Evolutionary conservation across 2,329 filamentous ascomycete genomes (phyloP).

Genomic region (Hypoxylon rubiginosum): DNA sequence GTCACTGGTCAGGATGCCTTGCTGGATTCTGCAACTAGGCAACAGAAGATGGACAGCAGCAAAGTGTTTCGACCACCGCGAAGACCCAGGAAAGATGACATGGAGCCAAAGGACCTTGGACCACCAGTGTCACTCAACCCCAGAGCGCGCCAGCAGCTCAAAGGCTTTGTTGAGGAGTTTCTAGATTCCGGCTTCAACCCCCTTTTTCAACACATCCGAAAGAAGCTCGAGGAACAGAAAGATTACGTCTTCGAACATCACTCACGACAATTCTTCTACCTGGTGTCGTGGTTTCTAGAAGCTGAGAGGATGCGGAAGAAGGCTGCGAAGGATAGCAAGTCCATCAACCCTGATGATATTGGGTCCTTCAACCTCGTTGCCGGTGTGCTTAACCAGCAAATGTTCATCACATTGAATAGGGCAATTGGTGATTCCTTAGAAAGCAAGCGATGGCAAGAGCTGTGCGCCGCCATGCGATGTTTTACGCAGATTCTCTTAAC

Average conservation of each 20-base stretch:
- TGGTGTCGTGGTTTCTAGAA: slow-evolving; percentile 91
- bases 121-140: slow-evolving; percentile 77
- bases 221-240: slow-evolving; percentile 90
- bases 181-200: slow-evolving; percentile 96
- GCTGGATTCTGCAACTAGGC: slow-evolving; percentile 76
- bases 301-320: slow-evolving; percentile 82
- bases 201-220: slow-evolving; percentile 85
- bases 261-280: slow-evolving; percentile 88
- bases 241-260: slow-evolving; percentile 84
- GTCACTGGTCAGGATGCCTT: slow-evolving; percentile 91
- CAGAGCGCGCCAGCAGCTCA: slow-evolving; percentile 81
- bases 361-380: slow-evolving; percentile 90
- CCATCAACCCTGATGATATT: slow-evolving; percentile 63
- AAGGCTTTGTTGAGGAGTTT: slow-evolving; percentile 90
- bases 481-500: slow-evolving; percentile 95
- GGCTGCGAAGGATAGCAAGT: slow-evolving; percentile 62
- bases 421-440: slow-evolving; percentile 84
- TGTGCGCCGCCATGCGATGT: slow-evolving; percentile 90
- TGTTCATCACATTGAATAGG: slow-evolving; percentile 88
- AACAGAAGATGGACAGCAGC: slow-evolving; percentile 89
- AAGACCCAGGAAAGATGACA: slow-evolving; percentile 70
- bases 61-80: slow-evolving; percentile 92
- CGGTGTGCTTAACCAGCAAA: slow-evolving; percentile 92
- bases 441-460: slow-evolving; percentile 86
- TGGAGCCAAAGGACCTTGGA: slow-evolving; percentile 81